Conservation (phyloP, 2,329 filamentous ascomycete genomes). For the Nakataea oryzae region DNA sequence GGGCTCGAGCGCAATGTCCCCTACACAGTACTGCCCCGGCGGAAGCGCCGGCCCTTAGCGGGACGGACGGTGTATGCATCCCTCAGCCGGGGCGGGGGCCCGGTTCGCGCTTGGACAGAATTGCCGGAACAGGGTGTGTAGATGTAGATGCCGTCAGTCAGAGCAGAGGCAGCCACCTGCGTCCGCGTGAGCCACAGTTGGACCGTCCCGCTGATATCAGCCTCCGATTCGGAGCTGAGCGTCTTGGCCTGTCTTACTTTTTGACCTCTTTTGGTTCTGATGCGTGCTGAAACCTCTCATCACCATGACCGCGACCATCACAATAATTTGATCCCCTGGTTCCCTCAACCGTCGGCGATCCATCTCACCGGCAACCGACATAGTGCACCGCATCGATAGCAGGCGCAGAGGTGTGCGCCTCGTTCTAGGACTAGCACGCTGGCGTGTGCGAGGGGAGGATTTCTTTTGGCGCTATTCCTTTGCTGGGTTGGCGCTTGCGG, state of each 20-base stretch:
- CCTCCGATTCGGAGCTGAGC: not conserved
- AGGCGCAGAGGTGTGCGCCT: too few relatives aligned
- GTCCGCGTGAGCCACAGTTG: not conserved
- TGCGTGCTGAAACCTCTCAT: not conserved
- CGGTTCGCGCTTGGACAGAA: not conserved
- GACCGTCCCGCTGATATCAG: not conserved
- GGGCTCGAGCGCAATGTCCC: not conserved
- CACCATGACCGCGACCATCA: too few relatives aligned
- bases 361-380: too few relatives aligned
- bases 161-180: not conserved
- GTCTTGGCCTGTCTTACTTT: not conserved
- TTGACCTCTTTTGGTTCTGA: not conserved
- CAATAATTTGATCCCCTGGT: not conserved
- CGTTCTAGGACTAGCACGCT: not conserved
- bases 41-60: too few relatives aligned
- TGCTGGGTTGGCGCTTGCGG: not conserved
- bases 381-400: not conserved
- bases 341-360: not conserved
- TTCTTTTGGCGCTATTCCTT: too few relatives aligned
- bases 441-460: not conserved
- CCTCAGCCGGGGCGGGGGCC: not conserved
- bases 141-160: not conserved
- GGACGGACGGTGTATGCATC: too few relatives aligned
- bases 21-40: not conserved
- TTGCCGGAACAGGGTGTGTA: not conserved